Evolutionary conservation across 83 land plant genomes (phyloP), one percentile per base, ranked within the genome.

Genomic region (Larix sibirica): DNA sequence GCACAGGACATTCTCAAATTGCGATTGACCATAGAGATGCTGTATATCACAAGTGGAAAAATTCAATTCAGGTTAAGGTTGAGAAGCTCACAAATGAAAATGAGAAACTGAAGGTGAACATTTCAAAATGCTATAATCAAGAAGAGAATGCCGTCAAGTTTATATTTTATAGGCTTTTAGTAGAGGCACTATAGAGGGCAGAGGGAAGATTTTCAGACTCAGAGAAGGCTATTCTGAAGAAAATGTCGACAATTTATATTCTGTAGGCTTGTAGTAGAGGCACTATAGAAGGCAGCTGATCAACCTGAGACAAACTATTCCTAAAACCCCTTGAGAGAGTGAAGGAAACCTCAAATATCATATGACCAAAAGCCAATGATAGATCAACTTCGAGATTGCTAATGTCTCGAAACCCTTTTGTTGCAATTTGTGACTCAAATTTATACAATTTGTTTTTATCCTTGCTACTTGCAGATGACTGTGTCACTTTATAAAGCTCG

Each of bases 1-100:
- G 84, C 88, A 2, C 96, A 92, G 81, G 99, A 97, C 75, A 88
- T 97, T 66, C 80, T 87, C 18, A 95, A 92, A 81, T 83, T 95
- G 17, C 95, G 94, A 83, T 86, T 83, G 68, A 84, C 92, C 23
- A 65, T 93, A 44, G 80, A 87, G 23, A 92, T 90, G 54, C 79
- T 93, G 95, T 89, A 93, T 83, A 76, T 33, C 44, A 10, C 89
- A 91, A 78, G 82, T 95, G 4, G 87, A 90, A 36, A 89, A 90
- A 80, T 90, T 93, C 67, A 84, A 89, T 83, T 89, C 81, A 6
- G 84, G 86, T 89, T 16, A 90, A 87, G 74, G 24, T 95, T 26
- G 91, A 94, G 50, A 75, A 80, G 79, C 84, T 96, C n/a, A 86
- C 85, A 42, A 81, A 67, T 70, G 94, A 87, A 12, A 94, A 91